Base-by-base conservation (phyloP, 2,329 filamentous ascomycete species). In the Colletotrichum sp. region DNA sequence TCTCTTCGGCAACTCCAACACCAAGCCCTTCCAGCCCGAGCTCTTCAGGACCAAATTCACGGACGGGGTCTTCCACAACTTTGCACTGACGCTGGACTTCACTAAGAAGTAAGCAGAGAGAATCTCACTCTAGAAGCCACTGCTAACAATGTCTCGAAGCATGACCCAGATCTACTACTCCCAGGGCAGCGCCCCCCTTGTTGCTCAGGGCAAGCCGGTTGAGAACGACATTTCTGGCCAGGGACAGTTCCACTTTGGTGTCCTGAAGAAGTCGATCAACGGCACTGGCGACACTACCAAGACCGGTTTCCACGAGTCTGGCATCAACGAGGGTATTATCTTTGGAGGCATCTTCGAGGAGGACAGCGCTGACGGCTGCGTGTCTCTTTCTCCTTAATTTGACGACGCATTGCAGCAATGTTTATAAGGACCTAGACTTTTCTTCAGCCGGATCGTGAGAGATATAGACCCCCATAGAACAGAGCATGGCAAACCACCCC, bases 161-260 rank as follows among this genome's bases (percentile, higher is more conserved):
- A 89, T 90, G 55, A 87, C 89, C 3, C 87, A 90, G 65, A 87
- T 92, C 52, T 91, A 89, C 82, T 92, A 92, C 84, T 93, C 91
- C 2, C 83, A 84, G 22, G 88, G 86, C 39, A 80, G 80, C 30
- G 80, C 81, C 3, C 81, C 87, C 1, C 88, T 93, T 26, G 83
- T 85, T 26, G 80, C 84, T 2, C 88, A 89, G 16, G 90, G 87
- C 1, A 81, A 85, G 34, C 84, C 87, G 1, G 79, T 89, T 1
- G 57, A 82, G 52, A 90, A 91, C 77, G 86, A 92, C 76, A 85
- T 91, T 72, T 85, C 86, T 39, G 91, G 91, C 6, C 87, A 89
- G 67, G 91, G 92, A 24, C 90, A 93, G 80, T 92, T 89, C 81
- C 92, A 93, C 80, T 88, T 93, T 64, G 91, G 92, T 32, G 81